Base-by-base conservation (phyloP, 2,329 filamentous ascomycete species). In the Diaporthe eres region DNA sequence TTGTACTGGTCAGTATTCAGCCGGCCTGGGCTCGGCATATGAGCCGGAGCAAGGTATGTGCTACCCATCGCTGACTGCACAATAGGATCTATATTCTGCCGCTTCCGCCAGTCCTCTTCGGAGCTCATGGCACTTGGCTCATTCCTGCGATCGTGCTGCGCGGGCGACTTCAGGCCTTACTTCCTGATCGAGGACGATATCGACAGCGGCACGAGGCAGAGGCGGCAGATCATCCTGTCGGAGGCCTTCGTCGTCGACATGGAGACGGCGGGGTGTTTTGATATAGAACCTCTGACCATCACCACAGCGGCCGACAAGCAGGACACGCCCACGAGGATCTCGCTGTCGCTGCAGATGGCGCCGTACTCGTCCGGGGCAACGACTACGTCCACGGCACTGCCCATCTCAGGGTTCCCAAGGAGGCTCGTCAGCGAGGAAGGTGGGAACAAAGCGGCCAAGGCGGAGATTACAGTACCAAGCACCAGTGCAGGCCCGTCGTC, bases 131-230 rank as follows among this genome's bases (percentile, higher is more conserved):
- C 65, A 0, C 65, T 70, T n/a, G 65, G 65, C 34, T 70, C 65
- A 19, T 70, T 70, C 9, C 15, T 70, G 15, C 28, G 34, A 9
- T 70, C 65, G 9, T 55, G 65, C 34, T 70, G 65, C 19, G 12
- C 12, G 2, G 49, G 65, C 31, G 49, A 55, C 34, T 55, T 70
- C 49, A 39, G n/a, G n/a, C 65, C 65, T 2, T 55, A 55, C n/a
- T 70, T 70, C 65, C 34, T 70, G 19, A 12, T 70, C 22, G 65
- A 55, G n/a, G 65, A 70, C 17, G 65, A 70, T 34, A 55, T 55
- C 10, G 65, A 70, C 34, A n/a, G 65, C 15, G 34, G 10, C 5
- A 70, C 49, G 9, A 39, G 65, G 25, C 47, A 39, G 1, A 39
- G 25, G 15, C 31, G 49, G 1, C 65, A 70, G 49, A 42, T 70